Evolutionary conservation across 1,139 yeast species (phyloP).

Genomic region (Petasospora rhodanensis): DNA sequence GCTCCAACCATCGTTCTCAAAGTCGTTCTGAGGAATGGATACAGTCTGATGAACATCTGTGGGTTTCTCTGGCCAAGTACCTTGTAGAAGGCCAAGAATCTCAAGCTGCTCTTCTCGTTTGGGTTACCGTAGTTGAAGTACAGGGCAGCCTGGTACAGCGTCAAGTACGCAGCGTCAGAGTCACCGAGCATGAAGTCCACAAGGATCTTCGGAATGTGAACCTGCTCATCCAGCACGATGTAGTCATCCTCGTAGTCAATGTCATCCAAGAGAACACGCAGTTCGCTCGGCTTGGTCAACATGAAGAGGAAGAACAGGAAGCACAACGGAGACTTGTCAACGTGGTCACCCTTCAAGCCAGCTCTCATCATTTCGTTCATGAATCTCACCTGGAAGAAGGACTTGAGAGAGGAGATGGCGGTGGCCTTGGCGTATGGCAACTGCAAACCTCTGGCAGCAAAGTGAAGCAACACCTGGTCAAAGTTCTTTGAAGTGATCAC

Average conservation of each 20-base stretch:
- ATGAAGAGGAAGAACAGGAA: slow-evolving; percentile 55
- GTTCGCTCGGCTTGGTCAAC: slow-evolving; percentile 47
- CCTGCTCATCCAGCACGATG: slow-evolving; percentile 31
- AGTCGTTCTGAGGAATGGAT: slow-evolving; percentile 38
- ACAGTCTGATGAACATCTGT: slow-evolving; percentile 40
- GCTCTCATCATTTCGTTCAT: slow-evolving; percentile 25
- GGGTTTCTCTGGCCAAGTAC: slow-evolving; percentile 37
- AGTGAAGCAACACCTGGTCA: slow-evolving; percentile 49
- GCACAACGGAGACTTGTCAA: slow-evolving; percentile 31
- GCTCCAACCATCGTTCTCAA: slow-evolving; percentile 35
- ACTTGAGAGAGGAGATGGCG: slow-evolving; percentile 49
- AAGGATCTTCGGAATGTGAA: slow-evolving; percentile 43
- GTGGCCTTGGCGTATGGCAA: slow-evolving; percentile 56
- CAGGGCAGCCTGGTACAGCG: slow-evolving; percentile 49
- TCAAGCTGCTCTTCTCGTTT: slow-evolving; percentile 47
- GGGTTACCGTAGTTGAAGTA: slow-evolving; percentile 47
- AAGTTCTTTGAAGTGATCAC: slow-evolving; percentile 44
- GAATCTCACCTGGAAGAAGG: slow-evolving; percentile 45
- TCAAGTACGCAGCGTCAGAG: slow-evolving; percentile 39
- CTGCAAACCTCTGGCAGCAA: slow-evolving; percentile 59
- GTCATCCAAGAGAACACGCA: slow-evolving; percentile 41
- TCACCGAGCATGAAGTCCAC: slow-evolving; percentile 46
- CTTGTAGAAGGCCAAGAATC: slow-evolving; percentile 49
- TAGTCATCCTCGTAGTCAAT: slow-evolving; percentile 40
- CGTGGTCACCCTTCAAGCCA: slow-evolving; percentile 7